Evolutionary conservation across 23 red algal species (phyloP).

Genomic region (Gracilaria vermiculophylla): DNA sequence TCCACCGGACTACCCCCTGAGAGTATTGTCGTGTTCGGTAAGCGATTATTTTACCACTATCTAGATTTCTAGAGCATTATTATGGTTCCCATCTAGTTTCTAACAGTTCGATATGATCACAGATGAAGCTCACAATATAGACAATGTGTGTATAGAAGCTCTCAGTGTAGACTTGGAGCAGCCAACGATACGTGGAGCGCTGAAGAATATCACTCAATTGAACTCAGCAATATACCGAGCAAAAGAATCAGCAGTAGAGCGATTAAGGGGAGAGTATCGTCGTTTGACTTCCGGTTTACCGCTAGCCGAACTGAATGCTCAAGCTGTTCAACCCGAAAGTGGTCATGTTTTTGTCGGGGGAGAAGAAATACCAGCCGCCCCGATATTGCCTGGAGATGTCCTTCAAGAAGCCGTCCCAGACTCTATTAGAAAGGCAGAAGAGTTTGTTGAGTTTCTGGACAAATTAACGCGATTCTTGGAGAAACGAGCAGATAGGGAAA

Average conservation of each 20-base stretch:
- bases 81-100: neutral
- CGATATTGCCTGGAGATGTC: conserved; percentile 71
- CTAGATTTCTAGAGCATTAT: neutral
- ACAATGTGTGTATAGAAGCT: conserved; percentile 97
- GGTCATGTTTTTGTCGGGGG: conserved; percentile 17
- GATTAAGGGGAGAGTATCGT: conserved; percentile 83
- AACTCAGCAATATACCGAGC: conserved; percentile 59
- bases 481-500: conserved; percentile 44
- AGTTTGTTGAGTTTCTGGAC: conserved; percentile 84
- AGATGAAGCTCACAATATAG: conserved; percentile 99
- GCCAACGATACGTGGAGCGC: conserved; percentile 55
- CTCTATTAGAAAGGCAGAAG: conserved; percentile 83
- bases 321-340: neutral
- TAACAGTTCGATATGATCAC: neutral
- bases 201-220: conserved; percentile 78
- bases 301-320: conserved; percentile 11
- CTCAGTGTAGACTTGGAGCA: conserved; percentile 84
- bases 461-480: conserved; percentile 73
- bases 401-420: conserved; percentile 86
- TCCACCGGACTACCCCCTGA: conserved; percentile 78
- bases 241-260: conserved; percentile 37
- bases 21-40: conserved; percentile 92
- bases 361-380: conserved; percentile 67
- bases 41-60: neutral
- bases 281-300: conserved; percentile 80